Base-by-base conservation (phyloP, 768 basidiomycete species). In the Xerocomus potaroensis region DNA sequence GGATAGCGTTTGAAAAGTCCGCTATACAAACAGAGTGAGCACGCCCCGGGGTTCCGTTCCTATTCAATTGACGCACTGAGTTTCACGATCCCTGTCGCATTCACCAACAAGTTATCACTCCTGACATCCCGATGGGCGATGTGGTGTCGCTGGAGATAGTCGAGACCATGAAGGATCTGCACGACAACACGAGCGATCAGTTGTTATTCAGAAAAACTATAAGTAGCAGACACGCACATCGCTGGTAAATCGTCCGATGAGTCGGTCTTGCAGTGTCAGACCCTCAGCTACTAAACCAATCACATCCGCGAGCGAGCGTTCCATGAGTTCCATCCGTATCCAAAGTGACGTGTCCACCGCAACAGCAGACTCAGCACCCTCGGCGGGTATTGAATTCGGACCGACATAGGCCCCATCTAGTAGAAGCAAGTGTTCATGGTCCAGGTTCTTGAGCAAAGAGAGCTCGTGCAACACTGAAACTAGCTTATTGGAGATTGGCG, bases 261-360 rank as follows among this genome's bases (percentile, higher is more conserved):
- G 73, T 54, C 78, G 70, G 65, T 92, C 90, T 47, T 78, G 75
- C 40, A 92, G 50, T 55, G 76, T 71, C 30, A 89, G 63, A 0
- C 86, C 87, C 49, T 79, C 72, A 11, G 69, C 75, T 7, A 78
- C 78, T 16, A 90, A 64, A 14, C 72, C 78, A 14, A 91, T 72
- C 37, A 92, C 76, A 62, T 92, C 90, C 56, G 90, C 90, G 54
- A 92, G 69, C 60, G 87, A 90, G 51, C 88, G 75, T 57, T 90
- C 87, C 89, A 92, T 90, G 26, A 91, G 77, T 63, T 91, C 88
- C 90, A 92, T 92, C 51, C 83, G 72, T 40, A 92, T 83, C 90
- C 90, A 92, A 30, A 92, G 65, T 48, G 81, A 76, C 51, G 80
- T 79, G 47, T 81, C 82, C 18, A 67, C 54, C 7, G 23, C 27